Evolutionary conservation across 2,329 filamentous ascomycete species (phyloP), one percentile per base, ranked within the genome.

Genomic region (Nemania sp.): DNA sequence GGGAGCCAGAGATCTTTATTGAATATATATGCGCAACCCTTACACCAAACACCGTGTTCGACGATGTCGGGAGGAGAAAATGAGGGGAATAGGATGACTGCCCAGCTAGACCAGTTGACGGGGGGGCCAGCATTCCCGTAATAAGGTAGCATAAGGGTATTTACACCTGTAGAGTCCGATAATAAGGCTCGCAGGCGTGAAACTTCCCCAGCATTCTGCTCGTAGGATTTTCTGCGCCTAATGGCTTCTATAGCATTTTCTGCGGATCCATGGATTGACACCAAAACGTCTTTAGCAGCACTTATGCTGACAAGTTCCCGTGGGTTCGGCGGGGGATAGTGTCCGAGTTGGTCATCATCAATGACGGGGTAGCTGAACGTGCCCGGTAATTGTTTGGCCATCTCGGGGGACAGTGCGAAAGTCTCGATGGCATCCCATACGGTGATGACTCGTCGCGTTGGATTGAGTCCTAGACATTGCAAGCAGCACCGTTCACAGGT

Each of bases 31-130:
- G 49, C 44, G 37, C 52, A 54, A 36, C 45, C 45, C 19, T 46
- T 54, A 36, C 52, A 54, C 52, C 40, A 49, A 30, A 54, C 40
- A 36, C 52, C 52, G 40, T 46, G 40, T 20, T 54, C 52, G 20
- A 49, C 20, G 11, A 44, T 17, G 30, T 41, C 40, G 17, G 40
- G 33, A 46, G 52, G 12, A 44, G 45, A 39, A 41, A 49, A 34
- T 30, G 40, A 54, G 34, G 52, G 52, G 34, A 54, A 54, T 45
- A 34, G 45, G 45, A 54, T 49, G 46, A 34, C 40, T 45, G 40
- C 51, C 51, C 45, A 41, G 40, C 45, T 46, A 49, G 49, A 41
- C 52, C 52, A 45, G 44, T 45, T 41, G 40, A 54, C 33, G 22
- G 40, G 40, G 41, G 47, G 12, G 28, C 30, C 49, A 37, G 9